Conservation (phyloP, 768 basidiomycete species). For the Termitomyces sp. region DNA sequence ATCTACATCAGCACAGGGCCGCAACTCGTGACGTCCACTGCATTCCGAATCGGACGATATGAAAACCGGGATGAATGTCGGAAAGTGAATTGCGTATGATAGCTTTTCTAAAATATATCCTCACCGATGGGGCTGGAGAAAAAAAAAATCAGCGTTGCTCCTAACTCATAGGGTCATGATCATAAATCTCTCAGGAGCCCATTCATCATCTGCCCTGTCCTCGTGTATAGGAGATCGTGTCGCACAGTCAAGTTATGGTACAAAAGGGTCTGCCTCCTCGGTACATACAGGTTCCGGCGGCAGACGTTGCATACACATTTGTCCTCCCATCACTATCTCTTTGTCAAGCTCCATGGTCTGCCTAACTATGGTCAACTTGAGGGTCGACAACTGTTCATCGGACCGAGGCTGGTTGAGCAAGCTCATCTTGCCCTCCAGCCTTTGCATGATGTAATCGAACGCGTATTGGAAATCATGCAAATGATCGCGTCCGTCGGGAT, state of each 20-base stretch:
- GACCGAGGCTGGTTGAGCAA: slow-evolving; percentile 7
- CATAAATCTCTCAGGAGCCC: slow-evolving; percentile 1
- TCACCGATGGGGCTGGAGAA: no score
- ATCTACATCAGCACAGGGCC: neutral
- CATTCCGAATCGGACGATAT: neutral
- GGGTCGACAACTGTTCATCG: neutral
- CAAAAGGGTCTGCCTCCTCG: no score
- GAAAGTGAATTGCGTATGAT: neutral
- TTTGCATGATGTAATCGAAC: slow-evolving; percentile 3
- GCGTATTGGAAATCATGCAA: slow-evolving; percentile 3
- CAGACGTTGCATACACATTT: no score
- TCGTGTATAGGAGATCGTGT: neutral
- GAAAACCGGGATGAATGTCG: neutral
- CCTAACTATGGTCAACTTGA: neutral
- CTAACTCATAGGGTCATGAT: neutral
- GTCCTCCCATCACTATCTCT: slow-evolving; percentile 2
- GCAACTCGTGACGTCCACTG: neutral
- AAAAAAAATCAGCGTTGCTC: no score
- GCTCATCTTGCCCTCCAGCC: slow-evolving; percentile 13
- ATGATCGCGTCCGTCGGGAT: slow-evolving; percentile 10
- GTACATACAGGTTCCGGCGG: no score
- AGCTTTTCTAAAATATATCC: no score
- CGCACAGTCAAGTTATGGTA: no score
- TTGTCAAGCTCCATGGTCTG: slow-evolving; percentile 4
- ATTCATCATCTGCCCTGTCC: neutral